phyloP scores from a whole-genome alignment of 2,329 filamentous ascomycete species.

The Fusarium virguliforme region DNA sequence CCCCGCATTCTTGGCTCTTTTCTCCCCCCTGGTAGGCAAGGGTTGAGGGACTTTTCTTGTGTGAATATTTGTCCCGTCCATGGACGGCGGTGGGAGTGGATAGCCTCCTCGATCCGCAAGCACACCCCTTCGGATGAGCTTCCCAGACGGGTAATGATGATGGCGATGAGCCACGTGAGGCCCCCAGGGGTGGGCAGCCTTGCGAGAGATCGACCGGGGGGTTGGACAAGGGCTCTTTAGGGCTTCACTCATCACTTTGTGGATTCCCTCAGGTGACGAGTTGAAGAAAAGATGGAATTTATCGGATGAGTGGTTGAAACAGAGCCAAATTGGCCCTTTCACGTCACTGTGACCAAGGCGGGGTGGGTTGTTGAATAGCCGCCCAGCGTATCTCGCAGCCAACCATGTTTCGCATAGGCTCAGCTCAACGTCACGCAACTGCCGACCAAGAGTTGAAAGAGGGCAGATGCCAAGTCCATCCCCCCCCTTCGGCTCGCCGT shows the following conservation, averaged over 20 bases:
- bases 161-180: slow-evolving; percentile 42
- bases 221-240: not conserved
- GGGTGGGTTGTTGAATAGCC: slow-evolving; percentile 4
- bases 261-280: not conserved
- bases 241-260: not conserved
- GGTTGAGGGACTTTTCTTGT: not conserved
- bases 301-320: slow-evolving; percentile 7
- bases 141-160: slow-evolving; percentile 47
- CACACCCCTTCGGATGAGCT: slow-evolving; percentile 42
- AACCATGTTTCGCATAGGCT: slow-evolving; percentile 10
- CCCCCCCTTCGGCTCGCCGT: not conserved
- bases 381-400: not conserved
- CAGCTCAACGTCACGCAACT: slow-evolving; percentile 4
- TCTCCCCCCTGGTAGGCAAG: not conserved
- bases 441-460: not conserved
- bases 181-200: slow-evolving; percentile 18
- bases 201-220: slow-evolving; percentile 10
- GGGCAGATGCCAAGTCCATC: not conserved
- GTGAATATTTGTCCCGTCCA: slow-evolving; percentile 6
- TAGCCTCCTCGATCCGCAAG: not conserved
- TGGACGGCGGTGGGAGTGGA: slow-evolving; percentile 11
- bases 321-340: slow-evolving; percentile 12
- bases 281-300: not conserved
- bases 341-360: slow-evolving; percentile 16
- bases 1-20: slow-evolving; percentile 38